Conservation (phyloP, 78 protist genomes). For the Isochrysis galbana region DNA sequence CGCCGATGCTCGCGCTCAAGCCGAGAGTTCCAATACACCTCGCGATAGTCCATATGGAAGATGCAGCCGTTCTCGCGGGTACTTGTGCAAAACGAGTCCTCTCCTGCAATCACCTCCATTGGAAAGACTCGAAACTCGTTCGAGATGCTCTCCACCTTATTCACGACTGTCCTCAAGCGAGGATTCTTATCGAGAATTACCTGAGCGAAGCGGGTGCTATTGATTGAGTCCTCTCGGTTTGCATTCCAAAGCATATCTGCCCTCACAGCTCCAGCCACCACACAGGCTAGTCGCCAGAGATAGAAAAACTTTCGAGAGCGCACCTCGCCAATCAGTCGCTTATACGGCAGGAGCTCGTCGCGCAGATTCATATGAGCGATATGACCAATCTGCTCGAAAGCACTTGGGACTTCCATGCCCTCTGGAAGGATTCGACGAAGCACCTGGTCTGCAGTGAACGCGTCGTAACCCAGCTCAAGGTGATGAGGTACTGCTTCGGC, state of each 20-base stretch:
- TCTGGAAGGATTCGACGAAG: constrained; percentile 27
- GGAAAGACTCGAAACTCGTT: constrained; percentile 85
- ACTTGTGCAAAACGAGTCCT: background rate
- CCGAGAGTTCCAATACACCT: constrained; percentile 96
- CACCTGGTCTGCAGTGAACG: constrained; percentile 16
- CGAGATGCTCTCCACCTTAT: constrained; percentile 80
- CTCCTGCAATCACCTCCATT: constrained; percentile 93
- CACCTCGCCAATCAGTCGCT: constrained; percentile 84
- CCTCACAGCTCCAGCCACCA: background rate
- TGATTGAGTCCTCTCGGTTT: too few species aligned
- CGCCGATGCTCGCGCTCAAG: constrained; percentile 85
- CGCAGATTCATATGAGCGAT: constrained; percentile 90
- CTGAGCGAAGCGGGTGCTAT: too few species aligned
- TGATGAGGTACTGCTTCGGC: background rate
- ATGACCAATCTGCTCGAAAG: constrained; percentile 81
- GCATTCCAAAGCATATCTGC: too few species aligned
- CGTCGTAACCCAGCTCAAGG: background rate
- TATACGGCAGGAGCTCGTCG: constrained; percentile 77
- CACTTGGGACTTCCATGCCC: background rate
- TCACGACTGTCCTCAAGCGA: constrained; percentile 81
- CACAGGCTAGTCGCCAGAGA: background rate
- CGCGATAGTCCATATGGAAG: constrained; percentile 74
- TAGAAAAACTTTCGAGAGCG: too few species aligned
- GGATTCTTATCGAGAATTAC: constrained; percentile 40
- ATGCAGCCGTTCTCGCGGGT: constrained; percentile 75